Evolutionary conservation across 2,329 filamentous ascomycete genomes (phyloP), one percentile per base, ranked within the genome.

Genomic region (Chaetomiaceae sp.): DNA sequence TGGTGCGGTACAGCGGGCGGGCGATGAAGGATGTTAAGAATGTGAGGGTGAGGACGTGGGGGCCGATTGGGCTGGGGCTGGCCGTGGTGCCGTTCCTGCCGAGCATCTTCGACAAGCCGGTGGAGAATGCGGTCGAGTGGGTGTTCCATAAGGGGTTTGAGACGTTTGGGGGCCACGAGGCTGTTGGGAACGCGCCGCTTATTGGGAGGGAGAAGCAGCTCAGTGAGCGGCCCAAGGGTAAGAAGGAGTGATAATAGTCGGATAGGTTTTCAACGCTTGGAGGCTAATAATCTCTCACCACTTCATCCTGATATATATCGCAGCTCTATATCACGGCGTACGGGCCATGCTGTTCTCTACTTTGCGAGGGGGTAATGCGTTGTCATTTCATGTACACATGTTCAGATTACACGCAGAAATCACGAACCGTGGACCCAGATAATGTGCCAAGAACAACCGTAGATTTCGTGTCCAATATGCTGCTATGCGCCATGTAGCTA

Each of bases 121-220:
- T 98, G 6, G 93, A 97, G 68, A 78, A 88, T 52, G 88, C 86
- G 0, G 88, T 95, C 0, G 90, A 97, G 61, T 96, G 84, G 84
- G 65, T 77, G 3, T 97, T 97, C 70, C 86, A 95, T 59, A 86
- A 83, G 58, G 86, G 77, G 0, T 93, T 96, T 61, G 77, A 82
- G 61, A 63, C 77, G 1, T 76, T 88, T 47, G 89, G 87, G 3
- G 90, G 80, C 1, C 66, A 73, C 29, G 55, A 65, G 1, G 75
- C 71, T 22, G 78, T 83, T 3, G 79, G 78, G 10, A 60, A 76
- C 46, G 63, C 76, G 15, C 78, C 78, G 1, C 51, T 65, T 7
- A 79, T 68, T 3, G 80, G 80, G 18, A 68, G 74, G 46, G 74
- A 78, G 57, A 65, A 69, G 49, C 58, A 66, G 45, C 56, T 78